Percentiles rank a stretch among this genome's conserved stretches.
phyloP scores from a whole-genome alignment of 495 filamentous ascomycete species.

The Penicillium diatomitis region DNA sequence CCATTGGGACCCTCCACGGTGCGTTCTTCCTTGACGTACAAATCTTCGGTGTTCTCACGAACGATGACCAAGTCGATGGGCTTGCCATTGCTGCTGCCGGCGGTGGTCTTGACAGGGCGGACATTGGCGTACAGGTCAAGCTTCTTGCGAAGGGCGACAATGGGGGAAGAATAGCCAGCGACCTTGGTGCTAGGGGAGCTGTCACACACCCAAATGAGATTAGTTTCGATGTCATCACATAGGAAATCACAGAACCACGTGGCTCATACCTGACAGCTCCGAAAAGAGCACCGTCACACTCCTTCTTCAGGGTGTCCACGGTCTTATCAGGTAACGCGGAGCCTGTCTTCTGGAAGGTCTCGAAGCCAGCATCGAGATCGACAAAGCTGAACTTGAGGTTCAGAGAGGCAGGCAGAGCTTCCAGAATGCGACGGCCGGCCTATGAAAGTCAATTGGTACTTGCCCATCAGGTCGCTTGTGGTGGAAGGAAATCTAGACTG shows the following conservation, averaged over 20 bases:
- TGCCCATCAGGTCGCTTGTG: conserved; percentile 3
- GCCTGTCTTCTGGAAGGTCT: conserved; percentile 83
- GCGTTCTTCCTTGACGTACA: conserved; percentile 96
- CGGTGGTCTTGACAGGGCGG: conserved; percentile 83
- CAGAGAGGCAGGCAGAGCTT: conserved; percentile 74
- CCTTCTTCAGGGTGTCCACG: conserved; percentile 69
- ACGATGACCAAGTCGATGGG: conserved; percentile 96
- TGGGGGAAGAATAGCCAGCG: conserved; percentile 91
- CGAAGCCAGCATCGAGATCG: conserved; percentile 84
- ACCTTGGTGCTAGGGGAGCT: conserved; percentile 80
- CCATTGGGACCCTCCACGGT: conserved; percentile 63
- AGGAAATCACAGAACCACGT: no score
- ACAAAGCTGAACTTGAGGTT: conserved; percentile 89
- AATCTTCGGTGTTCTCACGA: conserved; percentile 95
- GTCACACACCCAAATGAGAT: not conserved
- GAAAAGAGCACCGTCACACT: conserved; percentile 94
- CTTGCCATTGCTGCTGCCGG: conserved; percentile 36
- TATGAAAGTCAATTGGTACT: conserved; percentile 15
- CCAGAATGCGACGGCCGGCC: conserved; percentile 82
- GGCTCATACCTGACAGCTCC: conserved; percentile 66
- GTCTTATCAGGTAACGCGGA: conserved; percentile 83
- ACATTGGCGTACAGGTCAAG: conserved; percentile 96
- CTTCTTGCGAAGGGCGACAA: conserved; percentile 92
- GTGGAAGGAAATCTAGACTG: not conserved
- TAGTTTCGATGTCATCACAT: no score